A percentile compares a stretch with the other conserved stretches of the same genome.
These are phyloP conservation scores for Oryza punctata DNA, from an alignment of 176 grass and related monocot species.

Conservation along the genomic window DNA sequence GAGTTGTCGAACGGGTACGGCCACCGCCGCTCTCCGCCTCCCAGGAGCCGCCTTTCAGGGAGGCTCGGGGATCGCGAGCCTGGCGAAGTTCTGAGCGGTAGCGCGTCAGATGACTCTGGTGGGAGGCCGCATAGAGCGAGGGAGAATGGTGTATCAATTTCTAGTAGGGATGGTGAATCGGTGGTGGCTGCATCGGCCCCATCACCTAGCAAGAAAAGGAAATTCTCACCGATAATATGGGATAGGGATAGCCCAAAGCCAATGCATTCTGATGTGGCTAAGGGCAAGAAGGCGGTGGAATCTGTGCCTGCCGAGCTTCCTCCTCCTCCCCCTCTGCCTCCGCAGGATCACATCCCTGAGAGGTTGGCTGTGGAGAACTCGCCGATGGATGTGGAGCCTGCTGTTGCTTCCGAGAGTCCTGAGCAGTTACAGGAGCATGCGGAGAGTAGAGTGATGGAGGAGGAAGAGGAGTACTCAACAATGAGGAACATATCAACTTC, in stretches of 20 bases:
- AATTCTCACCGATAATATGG: constrained; percentile 96
- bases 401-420: constrained; percentile 28
- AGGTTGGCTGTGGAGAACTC: constrained; percentile 37
- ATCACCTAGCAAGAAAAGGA: constrained; percentile 68
- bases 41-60: constrained; percentile 38
- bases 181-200: not conserved
- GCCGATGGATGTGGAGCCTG: constrained; percentile 44
- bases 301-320: constrained; percentile 42
- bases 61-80: constrained; percentile 67
- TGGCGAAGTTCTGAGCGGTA: constrained; percentile 77
- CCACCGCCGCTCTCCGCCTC: constrained; percentile 45
- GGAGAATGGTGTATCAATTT: constrained; percentile 47
- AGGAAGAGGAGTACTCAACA: constrained; percentile 66
- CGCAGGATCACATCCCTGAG: constrained; percentile 15
- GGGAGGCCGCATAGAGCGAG: constrained; percentile 40
- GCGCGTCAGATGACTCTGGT: constrained; percentile 64
- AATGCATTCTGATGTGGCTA: constrained; percentile 16
- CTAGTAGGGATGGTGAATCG: constrained; percentile 37
- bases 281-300: constrained; percentile 33
- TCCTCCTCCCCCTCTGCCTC: constrained; percentile 58
- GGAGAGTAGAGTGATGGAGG: constrained; percentile 41
- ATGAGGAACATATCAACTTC: constrained; percentile 85
- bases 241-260: constrained; percentile 67
- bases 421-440: constrained; percentile 30
- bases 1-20: constrained; percentile 46